Base-by-base conservation (phyloP, 352 stramenopile genomes). In the Elongisporangium anandrum region DNA sequence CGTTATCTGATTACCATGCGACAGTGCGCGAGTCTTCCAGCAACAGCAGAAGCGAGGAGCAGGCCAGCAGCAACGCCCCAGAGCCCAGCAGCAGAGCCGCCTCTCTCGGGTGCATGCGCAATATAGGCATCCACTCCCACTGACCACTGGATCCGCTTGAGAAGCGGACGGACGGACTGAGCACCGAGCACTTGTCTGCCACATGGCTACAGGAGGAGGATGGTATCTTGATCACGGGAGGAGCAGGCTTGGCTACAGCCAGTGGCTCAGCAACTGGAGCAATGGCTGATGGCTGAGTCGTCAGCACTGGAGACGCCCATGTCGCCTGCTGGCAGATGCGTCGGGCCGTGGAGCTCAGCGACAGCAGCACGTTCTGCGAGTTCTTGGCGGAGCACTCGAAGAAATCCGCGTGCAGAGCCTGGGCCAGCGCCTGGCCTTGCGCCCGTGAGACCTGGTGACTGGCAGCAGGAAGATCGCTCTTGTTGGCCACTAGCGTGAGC, bases 401-500 rank as follows among this genome's bases (percentile, higher is more conserved):
- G 50, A 73, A 77, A 16, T 63, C 12, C 24, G 71, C 71, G 24
- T 48, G 59, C 19, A 77, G 38, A 15, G 61, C 7, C 26, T 59
- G 50, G 15, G 63, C 59, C 34, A 79, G 24, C 34, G 26, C 26
- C 12, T 54, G 50, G 9, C 71, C 68, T 67, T 77, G 65, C 4
- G 62, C 22, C 9, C 48, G 66, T 39, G 45, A 45, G 0, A 69
- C 71, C 24, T 66, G 51, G 2, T 41, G 59, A 13, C 59, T 50
- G 13, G 10, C 16, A n/a, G 23, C 48, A 19, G 16, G 24, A 9
- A 59, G 45, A 21, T 69, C 65, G 22, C 50, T 41, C 17, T 63
- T 75, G 51, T 77, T 68, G 13, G 71, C 69, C 7, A 84, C 68
- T 5, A 87, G 52, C 24, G 72, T 47, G 26, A 87, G 20, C 1